Base-by-base conservation (phyloP, 140 eudicot genomes). In the Cichorium intybus region DNA sequence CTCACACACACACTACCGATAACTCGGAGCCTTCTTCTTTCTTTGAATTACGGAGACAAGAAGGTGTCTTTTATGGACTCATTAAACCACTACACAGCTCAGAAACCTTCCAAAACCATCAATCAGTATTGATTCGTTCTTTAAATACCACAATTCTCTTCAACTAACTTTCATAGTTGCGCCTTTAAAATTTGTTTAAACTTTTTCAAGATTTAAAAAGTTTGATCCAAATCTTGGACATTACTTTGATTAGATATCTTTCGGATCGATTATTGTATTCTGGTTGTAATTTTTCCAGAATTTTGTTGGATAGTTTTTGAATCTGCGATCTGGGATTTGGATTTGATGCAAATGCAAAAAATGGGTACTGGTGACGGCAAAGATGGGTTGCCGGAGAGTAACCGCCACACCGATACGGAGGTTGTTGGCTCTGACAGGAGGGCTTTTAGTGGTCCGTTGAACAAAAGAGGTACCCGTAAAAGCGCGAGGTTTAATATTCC, bases 371-470 rank as follows among this genome's bases (percentile, higher is more conserved):
- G 48, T 20, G 74, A 53, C 45, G 45, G 31, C 2, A 51, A 27
- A 26, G 57, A 59, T 34, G 73, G 41, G 37, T n/a, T 43, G 33
- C 16, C 70, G 33, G 68, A 73, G 55, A 68, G 20, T 12, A 34
- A 46, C 69, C 79, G 66, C 67, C 82, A 75, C 68, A 71, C 91
- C 29, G 85, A 78, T 51, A 66, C 82, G 48, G 89, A 80, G 76
- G 24, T 70, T 1, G 73, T 74, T 24, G 78, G 81, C 6, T 18
- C 34, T 24, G 87, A 72, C 24, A 74, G 71, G 43, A n/a, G 68
- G 8, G 39, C 84, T 4, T 86, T 69, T 28, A 86, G 95, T 56
- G 95, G 95, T 12, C 95, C 89, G 17, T 31, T 85, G 2, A 84
- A 78, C 56, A 83, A 84, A 57, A 72, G 82, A 10, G 80, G 85